Base-by-base conservation (phyloP, 768 basidiomycete genomes). In the Calocera cornea region DNA sequence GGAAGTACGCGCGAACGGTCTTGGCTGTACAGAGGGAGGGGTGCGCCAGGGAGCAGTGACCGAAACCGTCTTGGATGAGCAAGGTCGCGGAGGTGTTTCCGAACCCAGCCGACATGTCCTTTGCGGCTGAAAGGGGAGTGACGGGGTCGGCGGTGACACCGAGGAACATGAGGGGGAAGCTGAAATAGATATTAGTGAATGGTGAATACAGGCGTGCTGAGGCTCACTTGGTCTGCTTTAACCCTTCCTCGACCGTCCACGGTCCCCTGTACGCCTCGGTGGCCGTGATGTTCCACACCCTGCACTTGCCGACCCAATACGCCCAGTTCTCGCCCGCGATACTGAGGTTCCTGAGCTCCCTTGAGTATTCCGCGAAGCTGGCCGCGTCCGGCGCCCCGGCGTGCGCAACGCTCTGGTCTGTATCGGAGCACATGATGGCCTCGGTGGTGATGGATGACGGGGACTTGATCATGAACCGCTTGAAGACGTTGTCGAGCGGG, bases 381-480 rank as follows among this genome's bases (percentile, higher is more conserved):
- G 64, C 17, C 14, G 50, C 14, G 0, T 38, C 54, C 16, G 10
- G 19, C 44, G 44, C 44, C 3, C 44, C 44, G 19, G 44, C 36
- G 44, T 47, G 44, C 19, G 24, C 16, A 19, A 47, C 16, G 8
- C 8, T 17, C 44, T 17, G 44, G 24, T 0, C 3, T 8, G 71
- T 69, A 34, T 72, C 71, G 17, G 47, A 36, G 66, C 71, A 72
- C 71, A 72, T 72, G 64, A 72, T 67, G 0, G 68, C 68, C 8
- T 67, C 36, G 36, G 50, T 3, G 19, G 41, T 11, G 40, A 27
- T 33, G 27, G 36, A 14, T 34, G 22, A 44, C 14, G 7, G 14
- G 36, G 36, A 5, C 36, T 38, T 38, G 36, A 36, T 34, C 66
- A 65, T 65, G 19, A 44, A 1, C 11, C 65, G 68, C 29, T 68